Percentiles rank a stretch among this genome's conserved stretches.
Conservation (phyloP, 148 eudicot genomes). For the Amaranthus cruentus region DNA sequence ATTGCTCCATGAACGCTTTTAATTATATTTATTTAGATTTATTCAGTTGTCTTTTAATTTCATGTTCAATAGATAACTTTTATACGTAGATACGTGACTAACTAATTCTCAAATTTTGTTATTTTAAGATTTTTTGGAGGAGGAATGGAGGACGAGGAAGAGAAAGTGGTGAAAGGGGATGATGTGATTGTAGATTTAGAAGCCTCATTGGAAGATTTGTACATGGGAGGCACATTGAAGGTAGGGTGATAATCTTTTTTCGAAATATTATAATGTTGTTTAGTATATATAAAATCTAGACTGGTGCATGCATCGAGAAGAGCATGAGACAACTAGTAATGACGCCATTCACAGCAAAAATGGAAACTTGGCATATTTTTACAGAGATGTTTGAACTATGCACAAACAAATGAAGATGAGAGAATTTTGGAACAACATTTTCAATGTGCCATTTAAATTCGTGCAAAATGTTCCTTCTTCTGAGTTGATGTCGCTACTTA, state of each 20-base stretch:
- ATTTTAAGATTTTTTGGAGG: slow-evolving; percentile 69
- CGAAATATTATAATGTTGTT: background rate
- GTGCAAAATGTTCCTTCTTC: background rate
- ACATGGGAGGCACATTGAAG: slow-evolving; percentile 95
- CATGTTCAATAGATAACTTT: background rate
- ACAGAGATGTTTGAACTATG: background rate
- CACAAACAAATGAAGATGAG: background rate
- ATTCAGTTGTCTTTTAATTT: background rate
- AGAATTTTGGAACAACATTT: background rate
- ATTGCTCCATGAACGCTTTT: background rate
- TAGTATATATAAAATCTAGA: background rate
- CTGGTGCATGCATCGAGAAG: slow-evolving; percentile 1
- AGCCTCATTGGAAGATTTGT: slow-evolving; percentile 88
- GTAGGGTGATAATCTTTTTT: slow-evolving; percentile 32
- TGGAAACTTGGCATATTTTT: background rate
- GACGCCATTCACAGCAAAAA: background rate
- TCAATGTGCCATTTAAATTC: background rate
- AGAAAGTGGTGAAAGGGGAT: slow-evolving; percentile 81
- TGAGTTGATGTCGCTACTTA: background rate
- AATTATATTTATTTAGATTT: background rate
- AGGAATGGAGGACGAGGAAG: slow-evolving; percentile 70
- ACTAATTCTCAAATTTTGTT: slow-evolving; percentile 1
- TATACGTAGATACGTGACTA: background rate
- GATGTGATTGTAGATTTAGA: slow-evolving; percentile 96
- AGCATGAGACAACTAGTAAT: background rate